Evolutionary conservation across 1,284 basidiomycete genomes (phyloP), one percentile per base, ranked within the genome.

Genomic region (Ustilago hordei): DNA sequence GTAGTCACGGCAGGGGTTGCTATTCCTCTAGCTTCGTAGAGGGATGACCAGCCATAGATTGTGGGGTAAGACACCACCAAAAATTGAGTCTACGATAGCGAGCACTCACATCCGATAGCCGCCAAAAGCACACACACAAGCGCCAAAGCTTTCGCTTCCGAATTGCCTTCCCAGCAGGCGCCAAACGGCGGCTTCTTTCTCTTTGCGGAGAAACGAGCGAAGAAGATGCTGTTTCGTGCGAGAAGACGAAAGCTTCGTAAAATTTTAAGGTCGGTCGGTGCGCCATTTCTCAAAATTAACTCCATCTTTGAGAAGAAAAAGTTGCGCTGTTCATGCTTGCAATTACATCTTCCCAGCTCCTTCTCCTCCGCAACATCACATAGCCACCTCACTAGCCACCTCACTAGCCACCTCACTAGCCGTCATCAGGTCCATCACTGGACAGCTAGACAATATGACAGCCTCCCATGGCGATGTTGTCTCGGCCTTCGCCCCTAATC

Each of bases 401-500:
- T 28, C 23, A 28, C 23, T 28, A 28, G 23, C 23, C 23, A 28
- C 57, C 28, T n/a, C 43, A 45, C 36, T 48, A 35, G 52, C 53
- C 4, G 11, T 4, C 53, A 12, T 41, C 23, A 15, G 32, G 31
- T 4, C 23, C 35, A 17, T 19, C 35, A n/a, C 34, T 23, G 32
- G 6, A 19, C 34, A 59, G 32, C 57, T 15, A 57, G 32, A 36
- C 34, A 57, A n/a, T 5, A 76, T 72, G 64, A 56, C 74, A 32
- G 41, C 69, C 15, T 36, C 69, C 15, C 36, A 39, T 35, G 43
- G n/a, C 43, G 70, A 72, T 36, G 64, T 74, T 15, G 64, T 56
- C 7, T 64, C 74, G 43, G 61, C 69, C 2, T 84, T 84, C 54
- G 55, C 70, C 31, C 74, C 75, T n/a, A 58, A 71, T 38, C 69